Conservation (phyloP, 2,329 filamentous ascomycete genomes). For the Hypoxylon sp. region DNA sequence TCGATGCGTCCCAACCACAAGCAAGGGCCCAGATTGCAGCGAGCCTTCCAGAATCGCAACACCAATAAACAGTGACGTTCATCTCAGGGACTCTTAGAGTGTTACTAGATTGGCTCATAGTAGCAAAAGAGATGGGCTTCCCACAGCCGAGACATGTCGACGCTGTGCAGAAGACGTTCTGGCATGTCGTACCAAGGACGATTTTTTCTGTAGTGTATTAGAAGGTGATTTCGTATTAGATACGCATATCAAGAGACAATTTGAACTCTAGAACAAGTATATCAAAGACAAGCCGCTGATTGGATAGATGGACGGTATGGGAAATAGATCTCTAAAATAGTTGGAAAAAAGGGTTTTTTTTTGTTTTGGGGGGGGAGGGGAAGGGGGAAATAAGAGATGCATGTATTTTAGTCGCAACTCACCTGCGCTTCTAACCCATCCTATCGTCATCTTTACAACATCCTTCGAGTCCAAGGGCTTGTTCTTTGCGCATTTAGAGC, state of each 20-base stretch:
- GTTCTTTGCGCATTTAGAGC: constrained; percentile 30
- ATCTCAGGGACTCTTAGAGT: neutral
- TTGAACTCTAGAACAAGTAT: neutral
- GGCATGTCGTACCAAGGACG: constrained; percentile 27
- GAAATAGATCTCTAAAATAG: neutral
- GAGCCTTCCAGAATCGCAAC: constrained; percentile 33
- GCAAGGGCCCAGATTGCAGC: constrained; percentile 40
- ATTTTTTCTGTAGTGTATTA: constrained; percentile 28
- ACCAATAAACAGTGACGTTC: constrained; percentile 20
- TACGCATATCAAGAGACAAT: neutral
- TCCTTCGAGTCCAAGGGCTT: constrained; percentile 5
- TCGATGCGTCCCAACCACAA: constrained; percentile 31
- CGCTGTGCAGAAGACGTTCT: constrained; percentile 13
- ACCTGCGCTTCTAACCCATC: constrained; percentile 24
- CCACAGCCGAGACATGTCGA: constrained; percentile 40
- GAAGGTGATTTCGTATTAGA: neutral
- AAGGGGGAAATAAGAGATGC: neutral
- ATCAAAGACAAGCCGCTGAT: neutral
- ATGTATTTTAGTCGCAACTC: constrained; percentile 12
- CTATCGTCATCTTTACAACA: constrained; percentile 26
- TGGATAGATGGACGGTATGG: neutral
- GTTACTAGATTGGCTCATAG: neutral
- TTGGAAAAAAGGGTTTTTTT: neutral
- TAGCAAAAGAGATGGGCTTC: neutral
- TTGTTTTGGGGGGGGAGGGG: too few species aligned